Conservation (phyloP, 208 protist species). For the Leishmania tarentolae region DNA sequence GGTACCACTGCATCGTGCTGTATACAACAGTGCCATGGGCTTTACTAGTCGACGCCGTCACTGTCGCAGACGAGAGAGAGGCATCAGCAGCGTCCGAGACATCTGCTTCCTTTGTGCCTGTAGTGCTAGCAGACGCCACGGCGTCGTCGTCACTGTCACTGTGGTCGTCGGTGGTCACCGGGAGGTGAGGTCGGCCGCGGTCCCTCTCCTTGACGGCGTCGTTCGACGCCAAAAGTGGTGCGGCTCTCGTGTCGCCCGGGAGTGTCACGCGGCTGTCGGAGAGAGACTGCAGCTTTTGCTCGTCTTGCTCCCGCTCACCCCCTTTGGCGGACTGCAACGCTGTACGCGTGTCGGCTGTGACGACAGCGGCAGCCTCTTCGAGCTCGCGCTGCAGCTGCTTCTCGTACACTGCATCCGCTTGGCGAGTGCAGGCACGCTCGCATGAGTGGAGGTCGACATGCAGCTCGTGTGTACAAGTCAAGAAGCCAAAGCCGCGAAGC, state of each 20-base stretch:
- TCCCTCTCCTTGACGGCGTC: slow-evolving; percentile 1
- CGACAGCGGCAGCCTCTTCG: slow-evolving; percentile 10
- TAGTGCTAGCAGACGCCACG: background rate
- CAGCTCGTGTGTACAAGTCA: slow-evolving; percentile 57
- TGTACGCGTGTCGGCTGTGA: background rate
- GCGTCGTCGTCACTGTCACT: background rate
- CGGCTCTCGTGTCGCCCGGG: background rate
- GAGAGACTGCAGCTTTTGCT: background rate
- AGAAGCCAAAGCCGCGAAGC: slow-evolving; percentile 70
- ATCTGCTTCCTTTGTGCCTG: background rate
- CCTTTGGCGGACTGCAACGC: background rate
- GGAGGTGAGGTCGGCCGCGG: slow-evolving; percentile 2
- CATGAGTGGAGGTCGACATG: slow-evolving; percentile 20
- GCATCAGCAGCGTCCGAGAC: background rate
- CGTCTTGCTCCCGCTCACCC: background rate
- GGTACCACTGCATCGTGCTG: slow-evolving; percentile 54
- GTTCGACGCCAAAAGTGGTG: background rate
- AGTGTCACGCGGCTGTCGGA: background rate
- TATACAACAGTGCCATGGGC: slow-evolving; percentile 31
- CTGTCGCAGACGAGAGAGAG: background rate
- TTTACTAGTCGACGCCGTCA: slow-evolving; percentile 6
- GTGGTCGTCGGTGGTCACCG: background rate
- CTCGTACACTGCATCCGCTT: slow-evolving; percentile 19
- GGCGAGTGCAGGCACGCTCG: slow-evolving; percentile 25
- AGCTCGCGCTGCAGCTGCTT: slow-evolving; percentile 16